phyloP scores from a whole-genome alignment of 768 basidiomycete genomes.

The Terana coerulea region DNA sequence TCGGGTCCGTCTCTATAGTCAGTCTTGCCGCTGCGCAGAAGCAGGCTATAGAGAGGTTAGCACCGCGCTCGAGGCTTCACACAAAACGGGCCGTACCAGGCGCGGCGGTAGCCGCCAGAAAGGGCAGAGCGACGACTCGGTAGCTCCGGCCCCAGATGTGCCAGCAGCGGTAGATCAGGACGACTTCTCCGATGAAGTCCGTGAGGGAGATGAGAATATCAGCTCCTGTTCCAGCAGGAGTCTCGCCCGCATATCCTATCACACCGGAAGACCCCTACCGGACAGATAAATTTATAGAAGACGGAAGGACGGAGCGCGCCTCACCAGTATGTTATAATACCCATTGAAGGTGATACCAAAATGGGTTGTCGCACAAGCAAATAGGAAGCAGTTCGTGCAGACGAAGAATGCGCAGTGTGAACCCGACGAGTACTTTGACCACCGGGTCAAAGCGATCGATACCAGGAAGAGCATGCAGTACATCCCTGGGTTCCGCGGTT shows the following conservation, averaged over 20 bases:
- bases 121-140: conserved; percentile 32
- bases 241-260: conserved; percentile 27
- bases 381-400: conserved; percentile 28
- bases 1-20: conserved; percentile 28
- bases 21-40: conserved; percentile 6
- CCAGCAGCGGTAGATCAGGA: conserved; percentile 42
- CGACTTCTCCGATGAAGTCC: conserved; percentile 33
- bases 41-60: no score
- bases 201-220: conserved; percentile 35
- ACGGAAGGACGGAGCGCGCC: conserved; percentile 3
- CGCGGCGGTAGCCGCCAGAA: conserved; percentile 29
- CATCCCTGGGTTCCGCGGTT: conserved; percentile 16
- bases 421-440: conserved; percentile 10
- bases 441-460: conserved; percentile 24
- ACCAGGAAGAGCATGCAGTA: conserved; percentile 26
- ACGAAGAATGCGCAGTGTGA: conserved; percentile 25
- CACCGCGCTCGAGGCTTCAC: no score
- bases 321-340: conserved; percentile 29
- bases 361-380: conserved; percentile 30
- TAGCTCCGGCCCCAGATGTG: conserved; percentile 35
- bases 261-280: conserved; percentile 30
- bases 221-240: conserved; percentile 26
- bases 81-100: conserved; percentile 26
- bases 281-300: no score
- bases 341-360: conserved; percentile 35